phyloP scores from a whole-genome alignment of 768 basidiomycete genomes.

The Lactarius indigo region DNA sequence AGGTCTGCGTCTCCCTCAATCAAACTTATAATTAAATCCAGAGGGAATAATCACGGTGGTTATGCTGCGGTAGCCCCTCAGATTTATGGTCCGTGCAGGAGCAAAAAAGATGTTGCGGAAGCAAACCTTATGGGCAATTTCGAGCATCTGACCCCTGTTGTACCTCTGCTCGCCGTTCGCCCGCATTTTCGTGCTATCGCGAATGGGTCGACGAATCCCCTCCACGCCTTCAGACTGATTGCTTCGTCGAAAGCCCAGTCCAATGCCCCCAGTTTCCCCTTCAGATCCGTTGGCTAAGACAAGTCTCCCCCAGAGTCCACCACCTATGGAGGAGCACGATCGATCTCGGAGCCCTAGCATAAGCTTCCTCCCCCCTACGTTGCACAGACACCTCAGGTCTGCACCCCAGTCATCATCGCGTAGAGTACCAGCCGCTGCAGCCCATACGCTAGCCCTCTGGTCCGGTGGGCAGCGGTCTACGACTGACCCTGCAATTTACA shows the following conservation, averaged over 20 bases:
- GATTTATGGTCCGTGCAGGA: constrained; percentile 28
- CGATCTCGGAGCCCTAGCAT: constrained; percentile 30
- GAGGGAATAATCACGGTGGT: background rate
- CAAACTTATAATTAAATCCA: constrained; percentile 2
- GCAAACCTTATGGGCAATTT: constrained; percentile 34
- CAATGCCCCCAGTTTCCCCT: background rate
- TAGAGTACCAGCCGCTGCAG: constrained; percentile 2
- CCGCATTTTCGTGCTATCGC: constrained; percentile 11
- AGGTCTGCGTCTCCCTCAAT: background rate
- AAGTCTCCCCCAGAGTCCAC: constrained; percentile 6
- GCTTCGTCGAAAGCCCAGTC: constrained; percentile 17
- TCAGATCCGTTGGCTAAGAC: constrained; percentile 5
- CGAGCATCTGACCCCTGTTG: constrained; percentile 23
- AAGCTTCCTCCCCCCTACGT: constrained; percentile 51
- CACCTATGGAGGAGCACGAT: constrained; percentile 17
- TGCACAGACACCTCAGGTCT: constrained; percentile 44
- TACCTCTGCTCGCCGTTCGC: constrained; percentile 8
- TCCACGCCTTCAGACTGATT: constrained; percentile 21
- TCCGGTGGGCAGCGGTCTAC: constrained; percentile 18
- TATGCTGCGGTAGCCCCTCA: constrained; percentile 26
- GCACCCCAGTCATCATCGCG: constrained; percentile 19
- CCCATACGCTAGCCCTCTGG: constrained; percentile 5
- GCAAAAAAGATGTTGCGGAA: constrained; percentile 30
- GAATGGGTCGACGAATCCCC: constrained; percentile 18
- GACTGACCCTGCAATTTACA: constrained; percentile 31